Conservation (phyloP, 164 flowering plant genomes). For the Vitis amurensis region DNA sequence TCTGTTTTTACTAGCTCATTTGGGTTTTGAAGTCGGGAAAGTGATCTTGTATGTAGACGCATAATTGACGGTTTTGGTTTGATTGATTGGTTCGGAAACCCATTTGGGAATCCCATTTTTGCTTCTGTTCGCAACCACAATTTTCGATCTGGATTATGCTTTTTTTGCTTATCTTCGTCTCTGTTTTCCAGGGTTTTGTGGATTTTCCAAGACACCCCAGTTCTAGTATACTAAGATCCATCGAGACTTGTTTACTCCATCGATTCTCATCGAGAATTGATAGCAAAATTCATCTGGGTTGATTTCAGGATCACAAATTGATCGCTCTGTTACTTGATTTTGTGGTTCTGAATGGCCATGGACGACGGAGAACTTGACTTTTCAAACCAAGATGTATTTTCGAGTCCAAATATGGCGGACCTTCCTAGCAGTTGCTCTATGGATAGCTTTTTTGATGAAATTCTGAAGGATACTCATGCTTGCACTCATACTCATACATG, state of each 20-base stretch:
- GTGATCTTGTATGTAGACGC: neutral
- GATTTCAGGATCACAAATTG: neutral
- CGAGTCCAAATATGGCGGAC: slow-evolving; percentile 44
- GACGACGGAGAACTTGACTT: slow-evolving; percentile 87
- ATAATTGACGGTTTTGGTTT: slow-evolving; percentile 3
- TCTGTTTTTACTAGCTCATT: neutral
- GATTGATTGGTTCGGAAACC: neutral
- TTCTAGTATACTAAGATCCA: neutral
- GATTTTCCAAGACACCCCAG: neutral
- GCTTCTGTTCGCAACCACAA: neutral
- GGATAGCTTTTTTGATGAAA: slow-evolving; percentile 71
- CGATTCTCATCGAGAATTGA: neutral
- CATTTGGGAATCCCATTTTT: neutral
- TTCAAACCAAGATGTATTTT: slow-evolving; percentile 62
- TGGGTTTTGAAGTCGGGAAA: neutral
- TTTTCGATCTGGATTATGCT: slow-evolving; percentile 2
- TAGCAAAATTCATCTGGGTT: slow-evolving; percentile 18
- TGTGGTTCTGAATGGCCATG: slow-evolving; percentile 31
- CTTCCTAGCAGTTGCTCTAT: slow-evolving; percentile 56
- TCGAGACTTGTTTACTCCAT: neutral
- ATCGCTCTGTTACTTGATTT: neutral
- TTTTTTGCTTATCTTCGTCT: neutral
- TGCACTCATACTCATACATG: slow-evolving; percentile 95
- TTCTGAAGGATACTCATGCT: slow-evolving; percentile 75
- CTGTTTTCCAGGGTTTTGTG: neutral